Conservation (phyloP, 2,329 filamentous ascomycete genomes). For the Colletotrichum ledebouriae region DNA sequence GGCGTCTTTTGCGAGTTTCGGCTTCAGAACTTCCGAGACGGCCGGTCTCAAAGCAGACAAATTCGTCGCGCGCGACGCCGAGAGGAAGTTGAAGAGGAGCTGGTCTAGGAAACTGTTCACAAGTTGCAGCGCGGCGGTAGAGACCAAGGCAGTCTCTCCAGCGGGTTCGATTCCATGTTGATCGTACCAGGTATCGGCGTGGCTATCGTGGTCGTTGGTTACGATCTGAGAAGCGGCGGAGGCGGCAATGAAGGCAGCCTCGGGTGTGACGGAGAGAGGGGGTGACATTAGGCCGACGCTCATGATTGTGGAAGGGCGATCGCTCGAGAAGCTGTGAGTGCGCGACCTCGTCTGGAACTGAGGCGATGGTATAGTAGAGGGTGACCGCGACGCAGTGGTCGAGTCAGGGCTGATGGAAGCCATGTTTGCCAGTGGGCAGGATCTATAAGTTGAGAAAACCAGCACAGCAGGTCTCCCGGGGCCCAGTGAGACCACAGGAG, state of each 20-base stretch:
- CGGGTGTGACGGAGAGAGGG: constrained; percentile 77
- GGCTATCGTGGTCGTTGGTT: constrained; percentile 86
- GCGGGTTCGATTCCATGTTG: constrained; percentile 75
- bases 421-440: constrained; percentile 37
- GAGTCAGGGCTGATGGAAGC: constrained; percentile 37
- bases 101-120: constrained; percentile 96
- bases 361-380: constrained; percentile 52
- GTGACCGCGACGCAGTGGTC: constrained; percentile 49
- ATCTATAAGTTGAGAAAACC: constrained; percentile 31
- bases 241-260: constrained; percentile 88
- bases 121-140: constrained; percentile 78
- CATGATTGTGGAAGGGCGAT: constrained; percentile 73
- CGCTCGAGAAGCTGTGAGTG: constrained; percentile 78
- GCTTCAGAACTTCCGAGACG: constrained; percentile 88
- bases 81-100: constrained; percentile 91
- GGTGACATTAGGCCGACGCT: constrained; percentile 73
- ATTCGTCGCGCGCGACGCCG: constrained; percentile 81
- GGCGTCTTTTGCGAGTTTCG: constrained; percentile 87
- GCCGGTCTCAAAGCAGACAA: constrained; percentile 83
- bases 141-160: constrained; percentile 79
- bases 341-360: constrained; percentile 59
- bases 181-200: constrained; percentile 77
- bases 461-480: constrained; percentile 33
- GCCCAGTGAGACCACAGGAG: constrained; percentile 41
- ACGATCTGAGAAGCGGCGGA: constrained; percentile 93